Conservation (phyloP, 257 asterid species). For the Solanum pinnatisectum region DNA sequence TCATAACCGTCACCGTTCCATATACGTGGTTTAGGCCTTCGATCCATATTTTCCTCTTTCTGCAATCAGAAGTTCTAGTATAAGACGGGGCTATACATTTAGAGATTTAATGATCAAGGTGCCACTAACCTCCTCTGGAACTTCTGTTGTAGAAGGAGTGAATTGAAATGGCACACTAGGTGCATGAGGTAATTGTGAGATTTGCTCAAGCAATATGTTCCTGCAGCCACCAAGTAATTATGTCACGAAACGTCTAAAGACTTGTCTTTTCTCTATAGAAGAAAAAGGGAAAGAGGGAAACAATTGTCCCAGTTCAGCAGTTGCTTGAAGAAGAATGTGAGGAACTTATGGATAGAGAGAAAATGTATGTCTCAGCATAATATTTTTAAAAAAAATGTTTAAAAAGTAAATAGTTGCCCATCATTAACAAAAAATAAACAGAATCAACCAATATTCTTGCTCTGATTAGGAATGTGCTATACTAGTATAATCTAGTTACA, state of each 20-base stretch:
- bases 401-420: background rate
- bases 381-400: background rate
- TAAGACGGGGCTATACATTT: constrained; percentile 3
- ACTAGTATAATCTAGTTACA: background rate
- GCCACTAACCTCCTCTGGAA: constrained; percentile 63
- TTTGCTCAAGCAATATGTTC: constrained; percentile 63
- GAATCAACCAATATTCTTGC: background rate
- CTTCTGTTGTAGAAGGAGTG: constrained; percentile 53
- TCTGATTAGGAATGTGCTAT: background rate
- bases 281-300: background rate
- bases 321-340: background rate
- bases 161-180: constrained; percentile 80
- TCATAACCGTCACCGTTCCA: constrained; percentile 76
- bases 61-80: constrained; percentile 12
- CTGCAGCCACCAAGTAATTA: constrained; percentile 28
- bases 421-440: background rate
- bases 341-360: background rate
- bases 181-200: constrained; percentile 61
- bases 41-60: constrained; percentile 74
- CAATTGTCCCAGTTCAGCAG: background rate
- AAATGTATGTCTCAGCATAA: background rate
- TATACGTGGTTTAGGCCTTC: constrained; percentile 71
- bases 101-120: background rate
- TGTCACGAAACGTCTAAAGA: background rate
- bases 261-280: background rate